Base-by-base conservation (phyloP, 2,329 filamentous ascomycete species). In the Fusarium lateritium region DNA sequence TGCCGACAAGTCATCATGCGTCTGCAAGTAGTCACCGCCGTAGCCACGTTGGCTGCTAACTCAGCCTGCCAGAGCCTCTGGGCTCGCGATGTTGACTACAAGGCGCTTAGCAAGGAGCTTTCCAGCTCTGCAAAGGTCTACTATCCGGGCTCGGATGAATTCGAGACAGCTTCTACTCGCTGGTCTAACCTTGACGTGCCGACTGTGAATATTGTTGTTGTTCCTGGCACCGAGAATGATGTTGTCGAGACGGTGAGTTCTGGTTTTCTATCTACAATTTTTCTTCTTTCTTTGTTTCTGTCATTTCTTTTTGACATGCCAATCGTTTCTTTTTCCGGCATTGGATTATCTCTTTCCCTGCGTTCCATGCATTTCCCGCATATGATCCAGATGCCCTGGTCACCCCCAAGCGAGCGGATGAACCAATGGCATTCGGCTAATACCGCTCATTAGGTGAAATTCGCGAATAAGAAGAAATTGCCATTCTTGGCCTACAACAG, bases 401-500 rank as follows among this genome's bases (percentile, higher is more conserved):
- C 24, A 26, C 24, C 24, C 24, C 24, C 24, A 26, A 26, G 24
- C 24, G 24, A 26, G 24, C 24, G 24, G 24, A 26, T 13, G 22
- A n/a, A 38, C 22, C 10, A 42, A 24, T 6, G 24, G 6, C 15
- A 24, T 4, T 33, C 11, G 5, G 21, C 53, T 56, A 15, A 56
- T 21, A 17, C n/a, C 4, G 6, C 5, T 6, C 13, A 4, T 21
- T 33, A 63, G 39, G 45, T 50, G 8, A 61, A 50, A 40, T 49
- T 42, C 13, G 56, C 39, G 9, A 56, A 61, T 34, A 58, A 53
- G 19, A 58, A 58, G 55, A 58, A 58, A 6, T n/a, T 58, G 6
- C 50, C 56, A 0, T 59, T 59, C 26, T 26, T 59, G 14, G 50
- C 50, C 5, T 39, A 54, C 19, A 59, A 46, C 33, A 46, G 42